Evolutionary conservation across 352 stramenopile species (phyloP).

Genomic region (Globisporangium emineosum): DNA sequence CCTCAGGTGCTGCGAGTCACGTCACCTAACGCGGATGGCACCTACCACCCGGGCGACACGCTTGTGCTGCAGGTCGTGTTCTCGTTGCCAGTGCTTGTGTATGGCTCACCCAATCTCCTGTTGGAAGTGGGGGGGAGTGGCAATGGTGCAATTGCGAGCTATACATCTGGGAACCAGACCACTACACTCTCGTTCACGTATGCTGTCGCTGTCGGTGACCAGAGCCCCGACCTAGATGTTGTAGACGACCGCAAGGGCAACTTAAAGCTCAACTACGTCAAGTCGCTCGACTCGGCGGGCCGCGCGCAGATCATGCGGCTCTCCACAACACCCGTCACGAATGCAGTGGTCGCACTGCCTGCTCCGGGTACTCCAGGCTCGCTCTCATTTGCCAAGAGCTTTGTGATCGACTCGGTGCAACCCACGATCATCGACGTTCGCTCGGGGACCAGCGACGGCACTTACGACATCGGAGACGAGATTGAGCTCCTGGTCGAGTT

Average conservation of each 20-base stretch:
- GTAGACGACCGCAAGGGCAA: slow-evolving; percentile 43
- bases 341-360: slow-evolving; percentile 37
- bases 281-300: slow-evolving; percentile 31
- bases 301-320: slow-evolving; percentile 44
- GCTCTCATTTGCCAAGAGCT: slow-evolving; percentile 33
- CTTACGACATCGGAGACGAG: slow-evolving; percentile 56
- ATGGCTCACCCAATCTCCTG: slow-evolving; percentile 39
- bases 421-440: slow-evolving; percentile 45
- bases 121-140: slow-evolving; percentile 25
- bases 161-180: slow-evolving; percentile 38
- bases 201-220: slow-evolving; percentile 36
- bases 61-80: slow-evolving; percentile 57
- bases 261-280: slow-evolving; percentile 42
- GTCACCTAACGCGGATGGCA: slow-evolving; percentile 32
- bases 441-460: slow-evolving; percentile 40
- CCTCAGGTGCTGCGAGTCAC: slow-evolving; percentile 39
- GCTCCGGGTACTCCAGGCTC: slow-evolving; percentile 44
- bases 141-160: slow-evolving; percentile 20
- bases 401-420: slow-evolving; percentile 45
- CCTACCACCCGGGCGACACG: slow-evolving; percentile 55
- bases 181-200: slow-evolving; percentile 52
- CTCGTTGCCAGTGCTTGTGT: slow-evolving; percentile 59
- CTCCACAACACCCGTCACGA: slow-evolving; percentile 42
- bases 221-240: slow-evolving; percentile 35
- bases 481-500: slow-evolving; percentile 58